Conservation (phyloP, 164 flowering plant species). For the Aristolochia fimbriata region DNA sequence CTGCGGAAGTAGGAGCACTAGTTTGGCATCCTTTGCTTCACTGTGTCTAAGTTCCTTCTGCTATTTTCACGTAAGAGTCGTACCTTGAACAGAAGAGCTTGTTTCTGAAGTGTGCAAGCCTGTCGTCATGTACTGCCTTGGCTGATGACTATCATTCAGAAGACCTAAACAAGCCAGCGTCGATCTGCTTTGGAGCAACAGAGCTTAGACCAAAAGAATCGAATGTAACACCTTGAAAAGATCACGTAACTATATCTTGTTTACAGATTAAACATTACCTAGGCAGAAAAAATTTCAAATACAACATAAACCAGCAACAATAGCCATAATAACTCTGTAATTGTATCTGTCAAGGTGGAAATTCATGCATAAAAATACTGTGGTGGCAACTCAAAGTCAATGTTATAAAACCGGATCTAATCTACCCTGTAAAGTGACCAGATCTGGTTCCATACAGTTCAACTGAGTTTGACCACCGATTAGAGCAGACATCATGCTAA, state of each 20-base stretch:
- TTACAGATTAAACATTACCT: background rate
- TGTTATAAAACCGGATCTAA: too few species aligned
- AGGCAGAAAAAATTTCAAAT: background rate
- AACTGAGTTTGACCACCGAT: too few species aligned
- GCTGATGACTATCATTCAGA: slow-evolving; percentile 40
- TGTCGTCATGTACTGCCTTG: slow-evolving; percentile 24
- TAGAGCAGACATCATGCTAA: too few species aligned
- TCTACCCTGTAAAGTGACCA: too few species aligned
- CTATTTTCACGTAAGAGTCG: slow-evolving; percentile 37
- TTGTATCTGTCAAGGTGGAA: too few species aligned
- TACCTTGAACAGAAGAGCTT: slow-evolving; percentile 54
- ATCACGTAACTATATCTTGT: background rate
- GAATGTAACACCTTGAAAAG: background rate
- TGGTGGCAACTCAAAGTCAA: too few species aligned
- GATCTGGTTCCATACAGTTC: too few species aligned
- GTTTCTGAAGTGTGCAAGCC: slow-evolving; percentile 42
- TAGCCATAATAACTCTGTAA: background rate
- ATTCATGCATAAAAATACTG: too few species aligned
- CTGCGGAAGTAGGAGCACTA: too few species aligned
- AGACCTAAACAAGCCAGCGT: slow-evolving; percentile 63
- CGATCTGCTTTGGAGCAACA: slow-evolving; percentile 35
- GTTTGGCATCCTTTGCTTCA: too few species aligned
- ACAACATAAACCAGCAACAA: background rate
- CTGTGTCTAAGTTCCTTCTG: too few species aligned
- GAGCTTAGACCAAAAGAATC: slow-evolving; percentile 1